phyloP scores from a whole-genome alignment of 495 filamentous ascomycete genomes.

The Symbiotaphrina buchneri region DNA sequence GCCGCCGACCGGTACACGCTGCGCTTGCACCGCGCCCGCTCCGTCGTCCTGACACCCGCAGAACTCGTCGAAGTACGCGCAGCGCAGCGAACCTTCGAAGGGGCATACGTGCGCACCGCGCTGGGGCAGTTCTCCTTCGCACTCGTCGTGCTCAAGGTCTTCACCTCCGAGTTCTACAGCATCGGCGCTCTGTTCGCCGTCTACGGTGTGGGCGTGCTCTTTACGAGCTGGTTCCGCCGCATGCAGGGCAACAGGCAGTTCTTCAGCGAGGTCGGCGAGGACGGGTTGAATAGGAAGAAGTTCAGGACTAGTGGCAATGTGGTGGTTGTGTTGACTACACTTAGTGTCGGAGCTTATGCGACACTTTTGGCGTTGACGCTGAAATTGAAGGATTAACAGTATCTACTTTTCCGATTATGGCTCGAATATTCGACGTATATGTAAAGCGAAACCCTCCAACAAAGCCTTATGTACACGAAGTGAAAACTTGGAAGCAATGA shows the following conservation, averaged over 20 bases:
- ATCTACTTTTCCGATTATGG: too few relatives aligned
- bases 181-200: conserved; percentile 7
- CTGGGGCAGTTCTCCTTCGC: conserved; percentile 88
- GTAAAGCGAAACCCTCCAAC: too few relatives aligned
- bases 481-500: too few relatives aligned
- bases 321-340: conserved; percentile 6
- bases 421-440: too few relatives aligned
- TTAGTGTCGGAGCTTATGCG: conserved; percentile 16
- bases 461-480: too few relatives aligned
- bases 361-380: conserved; percentile 4
- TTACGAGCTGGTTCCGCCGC: conserved; percentile 59
- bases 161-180: conserved; percentile 7
- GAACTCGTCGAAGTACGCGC: conserved; percentile 90
- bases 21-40: conserved; percentile 65
- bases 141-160: conserved; percentile 46
- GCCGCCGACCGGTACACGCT: conserved; percentile 12
- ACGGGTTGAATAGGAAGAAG: conserved; percentile 43
- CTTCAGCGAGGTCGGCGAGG: conserved; percentile 52
- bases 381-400: conserved; percentile 13
- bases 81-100: conserved; percentile 89
- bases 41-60: conserved; percentile 53
- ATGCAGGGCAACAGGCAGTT: conserved; percentile 87
- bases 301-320: conserved; percentile 74
- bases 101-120: conserved; percentile 86
- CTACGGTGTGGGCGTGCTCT: conserved; percentile 45